These are phyloP conservation scores for Ajuga chamaepitys DNA, from an alignment of 257 asterid genomes.

Conservation along the genomic window DNA sequence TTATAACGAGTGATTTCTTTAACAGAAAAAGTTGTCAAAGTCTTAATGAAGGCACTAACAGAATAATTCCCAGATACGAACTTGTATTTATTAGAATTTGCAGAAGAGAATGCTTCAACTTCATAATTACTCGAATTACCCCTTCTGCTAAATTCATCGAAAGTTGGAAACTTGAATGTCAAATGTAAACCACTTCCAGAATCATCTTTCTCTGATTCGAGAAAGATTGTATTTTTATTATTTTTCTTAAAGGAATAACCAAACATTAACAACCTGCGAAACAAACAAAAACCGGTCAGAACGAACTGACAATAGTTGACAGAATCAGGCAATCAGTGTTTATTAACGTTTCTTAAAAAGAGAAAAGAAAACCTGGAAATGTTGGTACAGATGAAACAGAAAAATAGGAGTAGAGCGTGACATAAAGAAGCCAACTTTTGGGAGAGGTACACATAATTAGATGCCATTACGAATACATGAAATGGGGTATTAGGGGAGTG, in stretches of 20 bases:
- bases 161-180: conserved; percentile 46
- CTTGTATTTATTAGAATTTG: conserved; percentile 3
- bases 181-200: conserved; percentile 25
- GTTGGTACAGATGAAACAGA: conserved; percentile 22
- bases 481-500: conserved; percentile 6
- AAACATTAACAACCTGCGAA: conserved; percentile 23
- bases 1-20: not conserved
- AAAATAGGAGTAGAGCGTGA: conserved; percentile 27
- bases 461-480: conserved; percentile 30
- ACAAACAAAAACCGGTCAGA: not conserved
- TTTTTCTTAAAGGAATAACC: conserved; percentile 2
- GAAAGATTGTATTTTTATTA: not conserved
- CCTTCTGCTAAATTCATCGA: conserved; percentile 35
- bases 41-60: conserved; percentile 13
- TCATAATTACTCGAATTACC: conserved; percentile 18
- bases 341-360: not conserved
- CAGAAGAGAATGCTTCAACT: not conserved
- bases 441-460: conserved; percentile 12
- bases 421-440: conserved; percentile 20
- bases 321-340: not conserved
- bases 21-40: conserved; percentile 6
- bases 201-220: conserved; percentile 7
- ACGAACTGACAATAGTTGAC: not conserved
- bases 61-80: not conserved
- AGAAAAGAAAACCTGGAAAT: conserved; percentile 34